Evolutionary conservation across 2,329 filamentous ascomycete species (phyloP).

Genomic region (Orbilia oligospora): DNA sequence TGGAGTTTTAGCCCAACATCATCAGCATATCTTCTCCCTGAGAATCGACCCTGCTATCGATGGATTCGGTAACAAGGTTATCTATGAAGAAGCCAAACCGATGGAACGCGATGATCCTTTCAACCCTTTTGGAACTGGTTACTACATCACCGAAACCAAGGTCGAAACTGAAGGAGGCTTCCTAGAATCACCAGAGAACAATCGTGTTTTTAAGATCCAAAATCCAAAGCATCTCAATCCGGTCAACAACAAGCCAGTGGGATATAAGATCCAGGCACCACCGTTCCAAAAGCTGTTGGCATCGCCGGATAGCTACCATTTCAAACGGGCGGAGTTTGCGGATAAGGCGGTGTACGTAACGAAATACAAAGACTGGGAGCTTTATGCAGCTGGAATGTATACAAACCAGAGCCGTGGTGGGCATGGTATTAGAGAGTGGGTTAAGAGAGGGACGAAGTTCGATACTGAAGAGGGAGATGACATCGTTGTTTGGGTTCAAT

Average conservation of each 20-base stretch:
- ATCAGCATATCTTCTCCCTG: constrained; percentile 83
- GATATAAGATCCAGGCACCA: constrained; percentile 73
- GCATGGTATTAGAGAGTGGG: constrained; percentile 72
- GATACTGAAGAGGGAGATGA: constrained; percentile 71
- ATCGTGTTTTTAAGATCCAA: constrained; percentile 74
- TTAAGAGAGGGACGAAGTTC: constrained; percentile 67
- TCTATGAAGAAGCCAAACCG: constrained; percentile 74
- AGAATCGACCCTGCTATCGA: constrained; percentile 76
- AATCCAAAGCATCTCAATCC: constrained; percentile 71
- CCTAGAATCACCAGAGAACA: constrained; percentile 69
- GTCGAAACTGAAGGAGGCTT: constrained; percentile 67
- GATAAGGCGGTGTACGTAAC: constrained; percentile 73
- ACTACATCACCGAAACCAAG: constrained; percentile 61
- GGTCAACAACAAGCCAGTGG: constrained; percentile 72
- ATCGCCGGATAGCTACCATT: constrained; percentile 69
- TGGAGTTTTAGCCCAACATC: constrained; percentile 78
- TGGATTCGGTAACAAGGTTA: constrained; percentile 72
- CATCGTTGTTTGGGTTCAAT: constrained; percentile 73
- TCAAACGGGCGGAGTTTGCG: constrained; percentile 72
- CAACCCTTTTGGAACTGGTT: constrained; percentile 71
- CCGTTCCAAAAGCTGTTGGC: constrained; percentile 74
- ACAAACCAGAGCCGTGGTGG: constrained; percentile 73
- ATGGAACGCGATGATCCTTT: constrained; percentile 72
- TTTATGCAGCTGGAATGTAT: constrained; percentile 72
- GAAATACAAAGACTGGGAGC: constrained; percentile 71